Evolutionary conservation across 2,329 filamentous ascomycete species (phyloP).

Genomic region (Hypoxylon sp.): DNA sequence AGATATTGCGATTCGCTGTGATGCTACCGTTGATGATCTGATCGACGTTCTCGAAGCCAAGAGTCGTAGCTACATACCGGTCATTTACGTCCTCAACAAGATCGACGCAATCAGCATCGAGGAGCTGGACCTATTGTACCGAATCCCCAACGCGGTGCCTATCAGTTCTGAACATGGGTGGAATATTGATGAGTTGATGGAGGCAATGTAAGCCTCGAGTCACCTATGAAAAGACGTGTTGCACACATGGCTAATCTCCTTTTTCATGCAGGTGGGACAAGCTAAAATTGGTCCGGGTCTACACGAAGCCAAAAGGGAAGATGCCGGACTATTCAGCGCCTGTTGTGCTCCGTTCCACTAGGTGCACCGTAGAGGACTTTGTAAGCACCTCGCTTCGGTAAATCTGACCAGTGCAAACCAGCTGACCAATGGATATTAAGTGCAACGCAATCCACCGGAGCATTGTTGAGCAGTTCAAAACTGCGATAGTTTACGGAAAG

Average conservation of each 20-base stretch:
- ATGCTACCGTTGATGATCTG: slow-evolving; percentile 96
- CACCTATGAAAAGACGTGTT: slow-evolving; percentile 24
- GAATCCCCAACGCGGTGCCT: slow-evolving; percentile 95
- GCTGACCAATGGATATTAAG: slow-evolving; percentile 66
- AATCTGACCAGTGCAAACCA: slow-evolving; percentile 45
- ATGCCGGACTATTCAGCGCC: slow-evolving; percentile 92
- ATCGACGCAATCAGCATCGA: slow-evolving; percentile 99
- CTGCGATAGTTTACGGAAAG: slow-evolving; percentile 95
- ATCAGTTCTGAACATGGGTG: slow-evolving; percentile 98
- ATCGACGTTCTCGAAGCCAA: slow-evolving; percentile 97
- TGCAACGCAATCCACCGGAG: slow-evolving; percentile 98
- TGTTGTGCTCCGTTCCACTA: slow-evolving; percentile 86
- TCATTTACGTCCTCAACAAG: slow-evolving; percentile 99
- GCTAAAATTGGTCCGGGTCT: slow-evolving; percentile 89
- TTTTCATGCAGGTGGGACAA: slow-evolving; percentile 81
- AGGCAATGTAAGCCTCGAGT: slow-evolving; percentile 78
- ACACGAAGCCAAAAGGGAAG: slow-evolving; percentile 98
- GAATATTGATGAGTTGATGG: slow-evolving; percentile 97
- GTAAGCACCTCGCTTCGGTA: slow-evolving; percentile 70
- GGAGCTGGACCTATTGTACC: slow-evolving; percentile 94
- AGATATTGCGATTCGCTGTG: slow-evolving; percentile 97
- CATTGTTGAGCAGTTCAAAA: slow-evolving; percentile 95
- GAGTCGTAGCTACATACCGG: slow-evolving; percentile 96
- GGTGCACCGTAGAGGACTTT: slow-evolving; percentile 96
- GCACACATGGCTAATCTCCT: slow-evolving; percentile 46